These are phyloP conservation scores for Cytospora paraplurivora DNA, from an alignment of 2,329 filamentous ascomycete species.

Conservation along the genomic window DNA sequence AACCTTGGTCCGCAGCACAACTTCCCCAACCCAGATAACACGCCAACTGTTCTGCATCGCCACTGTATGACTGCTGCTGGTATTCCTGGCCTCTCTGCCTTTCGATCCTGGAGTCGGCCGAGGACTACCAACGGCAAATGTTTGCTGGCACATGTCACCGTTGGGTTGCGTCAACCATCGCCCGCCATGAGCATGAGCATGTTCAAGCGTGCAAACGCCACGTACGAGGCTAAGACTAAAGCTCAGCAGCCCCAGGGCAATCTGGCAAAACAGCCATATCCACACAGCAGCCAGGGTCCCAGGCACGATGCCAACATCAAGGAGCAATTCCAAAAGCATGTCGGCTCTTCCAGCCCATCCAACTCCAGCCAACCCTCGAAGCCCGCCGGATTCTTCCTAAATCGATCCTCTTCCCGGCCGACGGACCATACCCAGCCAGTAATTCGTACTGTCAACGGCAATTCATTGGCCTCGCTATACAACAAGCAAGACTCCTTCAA, in stretches of 20 bases:
- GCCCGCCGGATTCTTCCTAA: slow-evolving; percentile 35
- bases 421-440: slow-evolving; percentile 26
- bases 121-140: slow-evolving; percentile 15
- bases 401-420: slow-evolving; percentile 37
- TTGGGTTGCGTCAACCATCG: not conserved
- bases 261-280: slow-evolving; percentile 56
- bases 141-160: slow-evolving; percentile 4
- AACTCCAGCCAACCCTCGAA: slow-evolving; percentile 21
- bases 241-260: slow-evolving; percentile 32
- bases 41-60: slow-evolving; percentile 17
- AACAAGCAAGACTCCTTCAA: slow-evolving; percentile 52
- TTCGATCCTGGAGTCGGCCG: slow-evolving; percentile 29
- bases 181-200: slow-evolving; percentile 23
- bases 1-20: slow-evolving; percentile 14
- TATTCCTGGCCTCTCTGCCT: slow-evolving; percentile 24
- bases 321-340: slow-evolving; percentile 49
- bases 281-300: slow-evolving; percentile 56
- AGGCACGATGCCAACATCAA: slow-evolving; percentile 50
- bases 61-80: slow-evolving; percentile 34
- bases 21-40: slow-evolving; percentile 15
- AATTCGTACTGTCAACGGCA: slow-evolving; percentile 30
- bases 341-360: slow-evolving; percentile 35
- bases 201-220: slow-evolving; percentile 31
- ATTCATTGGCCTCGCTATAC: slow-evolving; percentile 46
- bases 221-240: slow-evolving; percentile 42